A percentile compares a stretch with the other conserved stretches of the same genome.
Conservation (phyloP, 2,329 filamentous ascomycete species). For the Monilinia aucupariae region DNA sequence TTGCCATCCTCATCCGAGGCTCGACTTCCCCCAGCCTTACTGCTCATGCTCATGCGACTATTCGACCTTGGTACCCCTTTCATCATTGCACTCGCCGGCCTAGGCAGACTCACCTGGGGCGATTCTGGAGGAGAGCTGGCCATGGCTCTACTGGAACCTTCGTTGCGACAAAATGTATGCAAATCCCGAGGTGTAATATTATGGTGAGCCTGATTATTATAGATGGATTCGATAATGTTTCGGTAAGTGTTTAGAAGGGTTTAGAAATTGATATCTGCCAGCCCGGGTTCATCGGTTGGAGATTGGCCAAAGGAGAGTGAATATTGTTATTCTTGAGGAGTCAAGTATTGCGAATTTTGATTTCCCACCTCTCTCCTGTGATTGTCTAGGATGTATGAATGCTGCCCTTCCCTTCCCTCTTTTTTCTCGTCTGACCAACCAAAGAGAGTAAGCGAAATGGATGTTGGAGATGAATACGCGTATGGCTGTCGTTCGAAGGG, state of each 20-base stretch:
- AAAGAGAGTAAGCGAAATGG: slow-evolving; percentile 5
- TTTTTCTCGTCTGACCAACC: slow-evolving; percentile 3
- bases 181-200: not conserved
- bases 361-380: not conserved
- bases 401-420: not conserved
- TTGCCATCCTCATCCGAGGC: slow-evolving; percentile 85
- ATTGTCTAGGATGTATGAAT: not conserved
- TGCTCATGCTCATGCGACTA: slow-evolving; percentile 80
- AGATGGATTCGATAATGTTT: not conserved
- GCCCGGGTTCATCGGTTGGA: slow-evolving; percentile 1
- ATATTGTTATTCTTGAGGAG: slow-evolving; percentile 6
- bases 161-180: slow-evolving; percentile 33
- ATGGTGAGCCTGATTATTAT: slow-evolving; percentile 1
- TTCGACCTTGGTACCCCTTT: slow-evolving; percentile 64
- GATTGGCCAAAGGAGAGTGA: not conserved
- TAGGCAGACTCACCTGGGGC: slow-evolving; percentile 51
- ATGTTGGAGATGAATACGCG: slow-evolving; percentile 6
- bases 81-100: slow-evolving; percentile 78
- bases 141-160: slow-evolving; percentile 43
- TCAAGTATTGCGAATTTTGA: not conserved
- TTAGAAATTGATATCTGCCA: not conserved
- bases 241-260: slow-evolving; percentile 2
- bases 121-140: slow-evolving; percentile 66
- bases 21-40: slow-evolving; percentile 72
- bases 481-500: not conserved